Evolutionary conservation across 768 basidiomycete genomes (phyloP), one percentile per base, ranked within the genome.

Genomic region (Mycena filopes): DNA sequence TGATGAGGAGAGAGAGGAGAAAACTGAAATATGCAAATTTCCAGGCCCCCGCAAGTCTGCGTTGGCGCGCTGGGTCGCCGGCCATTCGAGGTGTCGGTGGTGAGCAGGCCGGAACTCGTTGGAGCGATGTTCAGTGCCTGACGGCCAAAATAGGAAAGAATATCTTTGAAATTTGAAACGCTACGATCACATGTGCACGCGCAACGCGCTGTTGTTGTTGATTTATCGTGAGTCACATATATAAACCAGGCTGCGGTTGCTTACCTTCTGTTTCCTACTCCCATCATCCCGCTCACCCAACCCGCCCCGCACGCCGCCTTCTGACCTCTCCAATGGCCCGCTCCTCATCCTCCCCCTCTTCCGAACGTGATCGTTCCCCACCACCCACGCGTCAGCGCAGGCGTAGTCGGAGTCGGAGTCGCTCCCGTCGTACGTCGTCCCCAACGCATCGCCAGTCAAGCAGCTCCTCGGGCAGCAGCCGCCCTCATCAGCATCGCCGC

Each of bases 131-230:
- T n/a, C n/a, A n/a, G n/a, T n/a, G 50, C 46, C 16, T 20, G 28
- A 20, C 9, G 5, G 47, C 47, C 43, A 23, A 45, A 31, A 49
- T 11, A 49, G n/a, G 20, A 38, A 26, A n/a, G n/a, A 33, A 33
- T 40, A 54, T 54, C 53, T 40, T 15, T 54, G 53, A 54, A 54
- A 56, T 56, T 56, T 7, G 13, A 56, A 45, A 29, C n/a, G n/a
- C 8, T 53, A 53, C 50, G 54, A 55, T 55, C 54, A 56, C 55
- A 55, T 55, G 54, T n/a, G 4, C 21, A 20, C n/a, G 40, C n/a
- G n/a, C 25, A 36, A 28, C 36, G 53, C 53, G 53, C 53, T 54
- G 21, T 56, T 56, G 41, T 56, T 56, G 41, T 31, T 56, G 43
- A 28, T 45, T 45, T 43, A 23, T 51, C 15, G 55, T 56, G 16